Base-by-base conservation (phyloP, 2,329 filamentous ascomycete species). In the Emmonsiellopsis sp. region DNA sequence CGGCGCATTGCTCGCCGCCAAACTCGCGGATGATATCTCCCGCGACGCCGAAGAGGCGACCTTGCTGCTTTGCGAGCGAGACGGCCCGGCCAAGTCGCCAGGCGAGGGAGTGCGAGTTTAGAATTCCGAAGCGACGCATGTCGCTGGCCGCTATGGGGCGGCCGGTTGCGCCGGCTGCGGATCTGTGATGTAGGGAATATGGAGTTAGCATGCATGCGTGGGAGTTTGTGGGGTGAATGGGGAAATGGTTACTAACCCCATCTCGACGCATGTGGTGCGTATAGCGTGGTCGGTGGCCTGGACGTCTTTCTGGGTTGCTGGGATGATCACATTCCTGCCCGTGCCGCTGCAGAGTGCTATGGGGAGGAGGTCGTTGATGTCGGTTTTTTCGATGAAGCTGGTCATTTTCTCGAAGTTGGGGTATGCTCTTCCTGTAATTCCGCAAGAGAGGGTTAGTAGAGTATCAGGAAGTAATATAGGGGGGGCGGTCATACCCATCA, bases 71-170 rank as follows among this genome's bases (percentile, higher is more conserved):
- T 2, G 78, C 76, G 36, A 70, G 67, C 11, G 75, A 77, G 21
- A 85, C 80, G 3, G 78, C 79, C 3, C 82, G 72, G 0, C 82
- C 82, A 34, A 85, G 84, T 44, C 68, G 62, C 74, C 73, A 76
- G 0, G 73, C 69, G 1, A 74, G 62, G 11, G 68, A 72, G 32
- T 70, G 63, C 1, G 70, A 73, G 53, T 73, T 71, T 11, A 69
- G 60, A 0, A 75, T 69, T 27, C 62, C 64, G 37, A 63, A 66
- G 5, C 65, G 62, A 6, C 61, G 57, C 2, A 72, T 67, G 39
- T 66, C 61, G 11, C 67, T 63, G 1, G 62, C 68, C 1, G 66
- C 68, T 17, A 65, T 71, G 4, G 71, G 71, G 37, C 64, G 66
- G 2, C 65, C 66, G 0, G 70, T 71, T 57, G 64, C 68, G 7